Base-by-base conservation (phyloP, 345 rosid species). In the Gossypium ekmanianum region DNA sequence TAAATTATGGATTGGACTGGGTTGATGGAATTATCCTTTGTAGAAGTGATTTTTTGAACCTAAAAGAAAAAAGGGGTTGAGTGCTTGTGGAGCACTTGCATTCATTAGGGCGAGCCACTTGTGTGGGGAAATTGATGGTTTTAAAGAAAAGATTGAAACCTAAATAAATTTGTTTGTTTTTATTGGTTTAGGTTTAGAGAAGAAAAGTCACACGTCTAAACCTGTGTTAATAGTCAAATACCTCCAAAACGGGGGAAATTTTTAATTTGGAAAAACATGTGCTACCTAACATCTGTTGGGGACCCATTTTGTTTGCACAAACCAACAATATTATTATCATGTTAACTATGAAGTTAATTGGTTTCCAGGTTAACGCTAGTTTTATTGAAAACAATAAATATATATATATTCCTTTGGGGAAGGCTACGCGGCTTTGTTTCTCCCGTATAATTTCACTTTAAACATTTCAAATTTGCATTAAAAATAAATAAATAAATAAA, bases 361-460 rank as follows among this genome's bases (percentile, higher is more conserved):
- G n/a, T 26, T 26, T 26, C n/a, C 64, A 27, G 41, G 3, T 57
- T 22, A 24, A 58, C 11, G 29, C 16, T 58, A 22, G 14, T 58
- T 11, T 10, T 9, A 3, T 11, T 1, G 18, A 58, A n/a, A 56
- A n/a, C 9, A 55, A 57, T 8, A 57, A 4, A 29, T 4, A 29
- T 4, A 3, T 4, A 3, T 22, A 12, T 61, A 39, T 34, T 62
- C 69, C 69, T n/a, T 43, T n/a, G 7, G 11, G 22, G 39, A 1
- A 48, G 58, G 39, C 74, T 50, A 68, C 76, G 78, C 70, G 83
- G 78, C 65, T 55, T 39, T 41, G 51, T 59, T 56, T 8, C 50
- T 10, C 6, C 55, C 65, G 14, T 11, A 1, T 11, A 58, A 8
- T n/a, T 55, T 55, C 9, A 12, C 1, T 34, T 6, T 61, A 45